Percentiles rank a stretch among this genome's conserved stretches.
phyloP scores from a whole-genome alignment of 257 asterid species.

The Knoxia roxburghii region DNA sequence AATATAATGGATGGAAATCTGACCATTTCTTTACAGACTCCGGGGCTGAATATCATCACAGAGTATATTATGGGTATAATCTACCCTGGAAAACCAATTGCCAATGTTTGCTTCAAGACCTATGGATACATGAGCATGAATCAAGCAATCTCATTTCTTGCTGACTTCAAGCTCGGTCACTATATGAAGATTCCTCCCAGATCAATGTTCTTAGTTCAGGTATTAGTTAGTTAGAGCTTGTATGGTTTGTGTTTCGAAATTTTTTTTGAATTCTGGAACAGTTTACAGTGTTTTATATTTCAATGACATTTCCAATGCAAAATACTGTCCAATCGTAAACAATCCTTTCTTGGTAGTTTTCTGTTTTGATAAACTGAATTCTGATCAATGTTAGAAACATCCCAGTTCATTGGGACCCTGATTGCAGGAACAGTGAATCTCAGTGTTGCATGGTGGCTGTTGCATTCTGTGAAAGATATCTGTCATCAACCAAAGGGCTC shows the following conservation, averaged over 20 bases:
- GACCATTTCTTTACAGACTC: conserved; percentile 40
- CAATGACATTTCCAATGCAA: no score
- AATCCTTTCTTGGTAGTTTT: no score
- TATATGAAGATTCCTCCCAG: conserved; percentile 86
- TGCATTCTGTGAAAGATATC: conserved; percentile 27
- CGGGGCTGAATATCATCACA: conserved; percentile 64
- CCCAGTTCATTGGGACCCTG: conserved; percentile 42
- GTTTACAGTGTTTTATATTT: no score
- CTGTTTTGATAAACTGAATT: neutral
- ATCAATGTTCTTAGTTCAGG: conserved; percentile 86
- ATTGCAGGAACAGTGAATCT: conserved; percentile 43
- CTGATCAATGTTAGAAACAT: neutral
- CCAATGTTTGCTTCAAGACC: conserved; percentile 66
- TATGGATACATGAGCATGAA: conserved; percentile 76
- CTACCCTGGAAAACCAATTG: conserved; percentile 77
- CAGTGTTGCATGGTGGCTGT: conserved; percentile 43
- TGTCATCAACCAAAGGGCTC: conserved; percentile 33
- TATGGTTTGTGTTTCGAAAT: no score
- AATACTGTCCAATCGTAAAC: no score
- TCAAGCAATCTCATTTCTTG: conserved; percentile 67
- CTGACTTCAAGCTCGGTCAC: conserved; percentile 82
- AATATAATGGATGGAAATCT: no score
- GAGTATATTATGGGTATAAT: conserved; percentile 62
- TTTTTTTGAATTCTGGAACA: no score
- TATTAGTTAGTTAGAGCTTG: no score